A percentile compares a stretch with the other conserved stretches of the same genome.
phyloP scores from a whole-genome alignment of 1,284 basidiomycete genomes.

The Moesziomyces sp. region DNA sequence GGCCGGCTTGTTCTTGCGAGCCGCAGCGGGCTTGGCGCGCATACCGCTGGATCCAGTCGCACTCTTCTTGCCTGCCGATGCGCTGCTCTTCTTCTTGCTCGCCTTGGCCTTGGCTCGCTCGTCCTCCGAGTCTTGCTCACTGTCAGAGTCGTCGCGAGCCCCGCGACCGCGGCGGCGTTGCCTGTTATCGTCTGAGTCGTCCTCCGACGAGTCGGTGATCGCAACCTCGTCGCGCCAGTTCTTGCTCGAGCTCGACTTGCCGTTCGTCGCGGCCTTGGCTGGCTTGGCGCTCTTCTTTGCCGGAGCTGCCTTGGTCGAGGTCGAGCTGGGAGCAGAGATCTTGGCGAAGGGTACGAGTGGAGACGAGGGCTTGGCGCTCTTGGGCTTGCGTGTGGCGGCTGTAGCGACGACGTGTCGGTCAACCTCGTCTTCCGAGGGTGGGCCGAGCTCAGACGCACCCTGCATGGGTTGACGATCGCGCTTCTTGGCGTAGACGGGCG shows the following conservation, averaged over 20 bases:
- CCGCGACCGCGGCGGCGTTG: background rate
- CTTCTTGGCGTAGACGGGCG: slow-evolving; percentile 42
- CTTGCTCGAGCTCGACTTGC: slow-evolving; percentile 21
- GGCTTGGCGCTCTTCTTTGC: slow-evolving; percentile 20
- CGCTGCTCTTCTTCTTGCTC: slow-evolving; percentile 8
- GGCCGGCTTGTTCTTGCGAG: slow-evolving; percentile 12
- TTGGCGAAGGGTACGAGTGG: slow-evolving; percentile 41
- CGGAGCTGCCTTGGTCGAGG: slow-evolving; percentile 7
- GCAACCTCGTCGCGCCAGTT: slow-evolving; percentile 44
- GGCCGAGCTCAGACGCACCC: slow-evolving; percentile 41
- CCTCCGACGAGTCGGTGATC: slow-evolving; percentile 43
- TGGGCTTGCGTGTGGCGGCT: slow-evolving; percentile 12
- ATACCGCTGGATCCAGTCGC: background rate
- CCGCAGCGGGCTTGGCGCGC: slow-evolving; percentile 3
- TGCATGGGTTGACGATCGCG: slow-evolving; percentile 40
- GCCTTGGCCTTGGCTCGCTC: slow-evolving; percentile 10
- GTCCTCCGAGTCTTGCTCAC: slow-evolving; percentile 14
- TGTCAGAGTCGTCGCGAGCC: slow-evolving; percentile 1
- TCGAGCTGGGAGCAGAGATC: slow-evolving; percentile 1
- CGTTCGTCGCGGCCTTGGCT: slow-evolving; percentile 2
- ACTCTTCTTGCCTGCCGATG: background rate
- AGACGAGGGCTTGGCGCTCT: slow-evolving; percentile 11
- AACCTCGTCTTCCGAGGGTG: slow-evolving; percentile 30
- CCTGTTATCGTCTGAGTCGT: slow-evolving; percentile 16
- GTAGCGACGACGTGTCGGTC: slow-evolving; percentile 8